Evolutionary conservation across 805 yeast species (phyloP).

Genomic region (Cyberlindnera nakhonratchasimensis): DNA sequence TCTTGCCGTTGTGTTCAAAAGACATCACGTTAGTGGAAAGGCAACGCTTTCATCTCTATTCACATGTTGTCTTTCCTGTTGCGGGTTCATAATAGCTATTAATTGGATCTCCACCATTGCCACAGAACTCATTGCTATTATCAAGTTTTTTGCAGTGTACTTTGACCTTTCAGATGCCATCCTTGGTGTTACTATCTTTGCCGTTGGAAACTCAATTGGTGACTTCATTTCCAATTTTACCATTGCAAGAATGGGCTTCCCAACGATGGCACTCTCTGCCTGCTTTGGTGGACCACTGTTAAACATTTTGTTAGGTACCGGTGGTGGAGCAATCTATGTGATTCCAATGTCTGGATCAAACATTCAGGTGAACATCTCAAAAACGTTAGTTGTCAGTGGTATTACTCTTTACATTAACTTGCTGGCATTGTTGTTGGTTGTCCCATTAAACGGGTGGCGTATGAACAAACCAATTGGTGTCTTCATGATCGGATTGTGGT

Average conservation of each 20-base stretch:
- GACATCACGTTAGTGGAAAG: background rate
- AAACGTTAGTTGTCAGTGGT: slow-evolving; percentile 37
- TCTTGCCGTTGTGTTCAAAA: slow-evolving; percentile 2
- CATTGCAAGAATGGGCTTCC: slow-evolving; percentile 79
- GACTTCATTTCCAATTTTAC: slow-evolving; percentile 84
- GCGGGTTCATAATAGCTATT: slow-evolving; percentile 68
- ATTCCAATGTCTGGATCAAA: slow-evolving; percentile 22
- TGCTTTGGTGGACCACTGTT: slow-evolving; percentile 93
- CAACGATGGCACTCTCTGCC: slow-evolving; percentile 90
- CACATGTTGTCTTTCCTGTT: slow-evolving; percentile 28
- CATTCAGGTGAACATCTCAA: slow-evolving; percentile 37
- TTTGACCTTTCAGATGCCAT: slow-evolving; percentile 71
- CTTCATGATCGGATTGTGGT: slow-evolving; percentile 27
- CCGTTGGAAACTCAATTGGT: slow-evolving; percentile 90
- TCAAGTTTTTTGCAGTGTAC: slow-evolving; percentile 59
- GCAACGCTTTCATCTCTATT: background rate
- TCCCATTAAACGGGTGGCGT: slow-evolving; percentile 46
- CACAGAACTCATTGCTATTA: slow-evolving; percentile 52
- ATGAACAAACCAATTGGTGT: slow-evolving; percentile 41
- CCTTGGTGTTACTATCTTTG: slow-evolving; percentile 85
- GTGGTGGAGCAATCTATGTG: slow-evolving; percentile 60
- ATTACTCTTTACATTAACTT: slow-evolving; percentile 40
- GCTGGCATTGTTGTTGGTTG: slow-evolving; percentile 34
- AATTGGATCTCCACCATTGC: slow-evolving; percentile 60
- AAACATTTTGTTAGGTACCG: slow-evolving; percentile 75